A percentile compares a stretch with the other conserved stretches of the same genome.
Conservation (phyloP, 352 stramenopile species). For the Pythium sukuiense region DNA sequence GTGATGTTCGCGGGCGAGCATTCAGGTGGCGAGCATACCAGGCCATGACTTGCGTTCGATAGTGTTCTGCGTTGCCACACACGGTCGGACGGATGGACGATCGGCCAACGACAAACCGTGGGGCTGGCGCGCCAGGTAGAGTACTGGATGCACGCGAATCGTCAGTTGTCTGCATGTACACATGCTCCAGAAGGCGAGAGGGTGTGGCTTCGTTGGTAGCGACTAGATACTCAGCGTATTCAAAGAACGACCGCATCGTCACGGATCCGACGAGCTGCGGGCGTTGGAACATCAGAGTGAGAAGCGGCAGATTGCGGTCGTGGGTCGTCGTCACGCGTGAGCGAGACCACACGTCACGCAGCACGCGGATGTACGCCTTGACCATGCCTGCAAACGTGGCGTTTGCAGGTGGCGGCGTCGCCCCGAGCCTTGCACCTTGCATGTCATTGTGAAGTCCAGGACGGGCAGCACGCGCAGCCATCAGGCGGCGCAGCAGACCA, state of each 20-base stretch:
- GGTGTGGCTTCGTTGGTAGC: conserved; percentile 41
- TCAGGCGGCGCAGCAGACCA: not conserved
- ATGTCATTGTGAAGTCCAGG: not conserved
- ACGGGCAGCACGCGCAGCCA: not conserved
- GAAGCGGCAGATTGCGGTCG: conserved; percentile 19
- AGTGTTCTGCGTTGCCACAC: conserved; percentile 20
- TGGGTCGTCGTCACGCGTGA: conserved; percentile 9
- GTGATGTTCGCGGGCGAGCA: not conserved
- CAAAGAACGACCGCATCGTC: conserved; percentile 55
- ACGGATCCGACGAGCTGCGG: conserved; percentile 33
- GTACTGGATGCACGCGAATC: not conserved
- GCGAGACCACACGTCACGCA: conserved; percentile 17
- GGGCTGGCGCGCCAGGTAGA: not conserved
- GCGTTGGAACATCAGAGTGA: conserved; percentile 34
- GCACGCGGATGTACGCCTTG: conserved; percentile 14
- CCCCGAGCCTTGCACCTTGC: not conserved
- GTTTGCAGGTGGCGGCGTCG: not conserved
- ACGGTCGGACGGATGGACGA: conserved; percentile 1
- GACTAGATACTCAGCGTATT: conserved; percentile 65
- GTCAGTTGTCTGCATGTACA: conserved; percentile 32
- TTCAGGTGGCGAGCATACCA: conserved; percentile 24
- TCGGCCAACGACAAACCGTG: conserved; percentile 14
- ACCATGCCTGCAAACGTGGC: conserved; percentile 11
- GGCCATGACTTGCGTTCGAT: conserved; percentile 10
- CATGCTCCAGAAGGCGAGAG: conserved; percentile 49